A percentile compares a stretch with the other conserved stretches of the same genome.
Evolutionary conservation across 192 early-diverging fungal genomes (phyloP).

Genomic region (Mortierella alpina): DNA sequence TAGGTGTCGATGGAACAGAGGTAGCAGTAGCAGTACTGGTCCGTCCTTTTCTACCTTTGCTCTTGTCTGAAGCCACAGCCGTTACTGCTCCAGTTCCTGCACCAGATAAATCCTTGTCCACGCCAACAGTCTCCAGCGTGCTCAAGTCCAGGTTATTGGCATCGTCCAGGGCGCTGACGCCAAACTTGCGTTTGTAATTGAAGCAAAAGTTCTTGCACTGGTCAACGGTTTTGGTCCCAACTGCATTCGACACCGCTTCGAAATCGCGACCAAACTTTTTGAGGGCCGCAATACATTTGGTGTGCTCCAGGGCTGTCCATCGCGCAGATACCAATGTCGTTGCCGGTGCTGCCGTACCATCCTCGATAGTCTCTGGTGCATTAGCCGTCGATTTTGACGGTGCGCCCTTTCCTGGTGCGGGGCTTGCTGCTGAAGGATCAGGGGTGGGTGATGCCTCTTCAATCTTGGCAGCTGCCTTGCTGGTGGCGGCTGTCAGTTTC

Average conservation of each 20-base stretch:
- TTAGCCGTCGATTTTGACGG: background rate
- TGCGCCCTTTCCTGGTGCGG: constrained; percentile 1
- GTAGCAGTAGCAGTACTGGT: background rate
- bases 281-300: constrained; percentile 50
- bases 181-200: constrained; percentile 77
- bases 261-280: constrained; percentile 78
- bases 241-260: constrained; percentile 71
- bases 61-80: constrained; percentile 4
- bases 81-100: background rate
- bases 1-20: constrained; percentile 18
- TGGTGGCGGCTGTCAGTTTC: background rate
- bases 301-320: constrained; percentile 45
- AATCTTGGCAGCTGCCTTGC: background rate
- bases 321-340: background rate
- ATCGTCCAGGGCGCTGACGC: constrained; percentile 64
- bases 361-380: background rate
- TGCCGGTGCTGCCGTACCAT: background rate
- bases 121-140: background rate
- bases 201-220: constrained; percentile 85
- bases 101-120: constrained; percentile 16
- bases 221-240: constrained; percentile 81
- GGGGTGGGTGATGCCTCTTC: constrained; percentile 1
- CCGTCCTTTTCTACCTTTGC: constrained; percentile 22
- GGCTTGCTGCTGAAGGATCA: constrained; percentile 4
- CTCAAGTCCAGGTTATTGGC: constrained; percentile 18